Evolutionary conservation across 2,329 filamentous ascomycete genomes (phyloP), one percentile per base, ranked within the genome.

Genomic region (Juglanconis oblonga): DNA sequence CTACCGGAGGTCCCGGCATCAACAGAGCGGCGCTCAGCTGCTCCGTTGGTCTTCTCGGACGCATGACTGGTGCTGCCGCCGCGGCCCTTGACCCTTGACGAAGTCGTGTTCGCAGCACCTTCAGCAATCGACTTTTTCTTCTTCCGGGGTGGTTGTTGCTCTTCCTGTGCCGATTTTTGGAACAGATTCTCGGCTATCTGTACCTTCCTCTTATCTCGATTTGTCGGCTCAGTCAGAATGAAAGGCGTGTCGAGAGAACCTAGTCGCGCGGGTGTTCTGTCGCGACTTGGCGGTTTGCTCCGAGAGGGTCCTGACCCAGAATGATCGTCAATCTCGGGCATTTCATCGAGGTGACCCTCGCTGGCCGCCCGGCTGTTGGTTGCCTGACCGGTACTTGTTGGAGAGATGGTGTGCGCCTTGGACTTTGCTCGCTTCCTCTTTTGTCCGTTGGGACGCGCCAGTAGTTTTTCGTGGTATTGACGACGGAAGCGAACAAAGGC

Each of bases 201-300:
- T 10, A 88, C 81, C 66, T 89, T 89, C 40, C 86, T 77, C 72
- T 89, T 88, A 63, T 89, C 86, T 35, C 86, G 81, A 64, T 88
- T 85, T 0, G 86, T 87, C 6, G 82, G 83, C 64, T 87, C 85
- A 0, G 84, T 87, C 59, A 87, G 73, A 65, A 87, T 86, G 4
- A 82, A 82, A 1, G 83, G 71, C 9, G 83, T 83, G 55, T 87
- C 81, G 59, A 85, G 81, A 0, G 84, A 83, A 32, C 85, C 86
- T 66, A 86, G 82, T 6, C 81, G 78, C 14, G 79, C 72, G 3
- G 87, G 87, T 3, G 87, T 89, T 64, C 84, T 77, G 65, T 90
- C 87, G 57, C 87, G 82, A 67, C 86, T 89, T 0, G 83, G 80
- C 9, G 87, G 84, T 68, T 90, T 90, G 75, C 86, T 87, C 62